phyloP scores from a whole-genome alignment of 1,139 yeast genomes.

The Blastobotrys apis region DNA sequence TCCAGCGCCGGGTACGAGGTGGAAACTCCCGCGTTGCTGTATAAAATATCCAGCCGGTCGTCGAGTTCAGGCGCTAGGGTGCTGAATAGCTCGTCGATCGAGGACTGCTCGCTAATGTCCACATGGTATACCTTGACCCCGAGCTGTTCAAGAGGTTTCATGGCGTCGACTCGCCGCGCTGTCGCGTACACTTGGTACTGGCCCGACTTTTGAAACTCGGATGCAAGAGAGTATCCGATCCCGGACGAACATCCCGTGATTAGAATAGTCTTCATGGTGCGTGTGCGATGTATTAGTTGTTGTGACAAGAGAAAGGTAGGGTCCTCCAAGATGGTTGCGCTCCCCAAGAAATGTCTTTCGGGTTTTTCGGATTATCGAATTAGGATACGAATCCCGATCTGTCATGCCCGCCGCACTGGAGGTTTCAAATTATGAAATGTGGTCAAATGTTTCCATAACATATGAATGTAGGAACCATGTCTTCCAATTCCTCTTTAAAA shows the following conservation, averaged over 20 bases:
- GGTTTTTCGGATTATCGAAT: no score
- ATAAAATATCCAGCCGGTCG: constrained; percentile 53
- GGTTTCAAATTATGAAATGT: no score
- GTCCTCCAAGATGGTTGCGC: no score
- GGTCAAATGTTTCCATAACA: no score
- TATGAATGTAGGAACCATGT: no score
- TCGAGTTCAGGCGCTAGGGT: constrained; percentile 41
- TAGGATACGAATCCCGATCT: no score
- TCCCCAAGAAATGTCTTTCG: no score
- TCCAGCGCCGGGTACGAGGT: constrained; percentile 71
- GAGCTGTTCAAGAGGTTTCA: constrained; percentile 48
- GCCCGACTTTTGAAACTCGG: constrained; percentile 53
- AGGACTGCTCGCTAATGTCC: constrained; percentile 53
- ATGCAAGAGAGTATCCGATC: constrained; percentile 64
- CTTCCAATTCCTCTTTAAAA: no score
- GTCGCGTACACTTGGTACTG: constrained; percentile 67
- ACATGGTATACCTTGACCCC: constrained; percentile 40
- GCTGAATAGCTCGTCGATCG: constrained; percentile 46
- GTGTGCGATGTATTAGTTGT: no score
- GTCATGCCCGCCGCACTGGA: no score
- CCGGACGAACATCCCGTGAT: constrained; percentile 84
- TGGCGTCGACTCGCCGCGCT: constrained; percentile 63
- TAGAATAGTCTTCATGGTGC: constrained; percentile 39
- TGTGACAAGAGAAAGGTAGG: no score
- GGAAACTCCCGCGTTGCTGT: constrained; percentile 61